Evolutionary conservation across 1,139 yeast genomes (phyloP), one percentile per base, ranked within the genome.

Genomic region (Geotrichum histeridarum): DNA sequence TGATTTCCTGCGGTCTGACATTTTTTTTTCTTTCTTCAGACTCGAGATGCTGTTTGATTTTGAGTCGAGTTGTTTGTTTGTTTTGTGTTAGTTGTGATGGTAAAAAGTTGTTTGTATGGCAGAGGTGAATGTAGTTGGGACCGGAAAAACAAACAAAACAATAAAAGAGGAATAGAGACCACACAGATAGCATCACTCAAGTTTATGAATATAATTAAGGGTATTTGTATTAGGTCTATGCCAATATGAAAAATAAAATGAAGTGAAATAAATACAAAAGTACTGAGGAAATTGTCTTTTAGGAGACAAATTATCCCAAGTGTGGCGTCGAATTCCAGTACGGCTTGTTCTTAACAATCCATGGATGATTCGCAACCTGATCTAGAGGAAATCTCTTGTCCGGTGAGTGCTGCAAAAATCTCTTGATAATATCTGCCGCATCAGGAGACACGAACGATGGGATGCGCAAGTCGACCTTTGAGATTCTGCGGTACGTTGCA

Each of bases 401-500:
- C 0, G 97, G 95, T 54, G 83, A 82, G 58, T 83, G 83, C 60
- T 80, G 81, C 37, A 93, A 70, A 31, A 85, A 72, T 56, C 70
- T 71, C 53, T 68, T 70, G 36, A 93, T 88, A 59, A 93, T 76
- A 69, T 89, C 91, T 8, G 81, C 80, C 0, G 96, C 97, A 59
- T 87, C 95, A 0, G 75, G 67, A 51, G 86, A 81, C 1, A 93
- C 79, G 64, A 73, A 83, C 4, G 77, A 71, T 0, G 98, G 98
- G 53, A 89, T 81, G 46, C 76, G 72, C 58, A 89, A 73, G 66
- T 88, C 96, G 2, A 88, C 89, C 58, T 77, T 80, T 14, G 85
- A 83, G 44, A 93, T 93, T 58, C 94, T 75, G 63, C 82, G 81
- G 66, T 86, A 88, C 0, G 98, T 93, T 27, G 85, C 80, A 55